A percentile compares a stretch with the other conserved stretches of the same genome.
Evolutionary conservation across 2,329 filamentous ascomycete genomes (phyloP).

Genomic region (Dryadomyces quercus-mongolicae): DNA sequence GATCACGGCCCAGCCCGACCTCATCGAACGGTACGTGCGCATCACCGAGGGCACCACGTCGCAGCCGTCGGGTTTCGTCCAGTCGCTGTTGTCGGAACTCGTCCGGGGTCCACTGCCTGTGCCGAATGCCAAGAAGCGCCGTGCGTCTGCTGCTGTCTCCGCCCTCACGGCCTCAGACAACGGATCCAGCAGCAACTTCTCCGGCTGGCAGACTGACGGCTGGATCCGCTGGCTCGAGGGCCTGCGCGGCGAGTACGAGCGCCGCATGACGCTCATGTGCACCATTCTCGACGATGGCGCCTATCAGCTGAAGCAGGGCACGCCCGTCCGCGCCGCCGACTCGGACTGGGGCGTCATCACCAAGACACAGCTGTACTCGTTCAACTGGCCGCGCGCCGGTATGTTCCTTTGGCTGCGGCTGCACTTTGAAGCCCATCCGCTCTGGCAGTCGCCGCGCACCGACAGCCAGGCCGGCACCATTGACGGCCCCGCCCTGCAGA

Average conservation of each 20-base stretch:
- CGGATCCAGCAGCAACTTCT: conserved; percentile 18
- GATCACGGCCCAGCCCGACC: conserved; percentile 71
- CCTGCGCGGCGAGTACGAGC: conserved; percentile 71
- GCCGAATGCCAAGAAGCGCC: neutral
- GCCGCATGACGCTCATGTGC: conserved; percentile 74
- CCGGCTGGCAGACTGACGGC: conserved; percentile 66
- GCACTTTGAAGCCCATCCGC: conserved; percentile 60
- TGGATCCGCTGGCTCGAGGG: conserved; percentile 90
- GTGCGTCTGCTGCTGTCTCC: neutral
- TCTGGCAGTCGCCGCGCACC: conserved; percentile 33
- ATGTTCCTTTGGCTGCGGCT: conserved; percentile 86
- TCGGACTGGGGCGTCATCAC: conserved; percentile 65
- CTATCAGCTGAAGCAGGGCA: conserved; percentile 52
- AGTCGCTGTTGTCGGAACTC: conserved; percentile 66
- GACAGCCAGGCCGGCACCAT: conserved; percentile 22
- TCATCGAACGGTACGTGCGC: conserved; percentile 56
- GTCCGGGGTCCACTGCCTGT: conserved; percentile 58
- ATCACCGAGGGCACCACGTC: conserved; percentile 71
- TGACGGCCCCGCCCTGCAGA: conserved; percentile 41
- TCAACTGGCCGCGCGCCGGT: conserved; percentile 69
- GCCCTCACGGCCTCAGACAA: too few relatives aligned
- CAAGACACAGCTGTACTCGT: conserved; percentile 63
- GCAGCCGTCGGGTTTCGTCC: conserved; percentile 81
- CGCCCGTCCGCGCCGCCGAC: conserved; percentile 26
- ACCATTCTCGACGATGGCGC: conserved; percentile 56